Evolutionary conservation across 805 yeast genomes (phyloP).

Genomic region (Candida fluviatilis): DNA sequence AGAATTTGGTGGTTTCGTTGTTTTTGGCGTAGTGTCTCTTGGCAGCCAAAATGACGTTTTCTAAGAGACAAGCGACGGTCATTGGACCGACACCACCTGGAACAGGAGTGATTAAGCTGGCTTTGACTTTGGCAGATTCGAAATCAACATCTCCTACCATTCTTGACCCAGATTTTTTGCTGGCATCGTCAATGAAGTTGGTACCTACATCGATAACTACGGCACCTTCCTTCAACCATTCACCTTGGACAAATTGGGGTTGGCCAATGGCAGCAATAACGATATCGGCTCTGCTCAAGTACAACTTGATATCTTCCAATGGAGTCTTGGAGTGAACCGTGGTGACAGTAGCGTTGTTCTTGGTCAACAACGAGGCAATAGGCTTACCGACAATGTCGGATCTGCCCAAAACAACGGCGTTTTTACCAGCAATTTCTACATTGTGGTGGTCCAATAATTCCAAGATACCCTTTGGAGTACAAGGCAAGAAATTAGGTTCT

Average conservation of each 20-base stretch:
- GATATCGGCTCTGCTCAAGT: slow-evolving; percentile 70
- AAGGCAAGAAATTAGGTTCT: slow-evolving; percentile 76
- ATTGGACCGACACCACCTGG: slow-evolving; percentile 99
- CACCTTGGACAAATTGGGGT: slow-evolving; percentile 80
- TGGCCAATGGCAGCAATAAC: slow-evolving; percentile 90
- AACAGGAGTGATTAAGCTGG: slow-evolving; percentile 83
- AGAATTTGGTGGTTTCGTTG: slow-evolving; percentile 40
- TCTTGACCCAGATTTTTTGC: slow-evolving; percentile 72
- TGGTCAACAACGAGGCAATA: slow-evolving; percentile 75
- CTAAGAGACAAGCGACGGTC: slow-evolving; percentile 95
- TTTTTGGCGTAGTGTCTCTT: slow-evolving; percentile 48
- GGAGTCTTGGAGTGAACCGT: slow-evolving; percentile 67
- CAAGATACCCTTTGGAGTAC: slow-evolving; percentile 94
- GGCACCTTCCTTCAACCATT: slow-evolving; percentile 80
- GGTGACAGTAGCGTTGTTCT: slow-evolving; percentile 84
- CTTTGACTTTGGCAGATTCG: slow-evolving; percentile 57
- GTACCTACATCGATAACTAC: slow-evolving; percentile 94
- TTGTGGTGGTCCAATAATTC: slow-evolving; percentile 69
- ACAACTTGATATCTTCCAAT: slow-evolving; percentile 51
- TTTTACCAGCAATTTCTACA: slow-evolving; percentile 67
- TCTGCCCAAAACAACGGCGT: slow-evolving; percentile 90
- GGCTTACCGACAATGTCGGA: slow-evolving; percentile 97
- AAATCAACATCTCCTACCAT: slow-evolving; percentile 96
- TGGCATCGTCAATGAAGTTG: slow-evolving; percentile 74
- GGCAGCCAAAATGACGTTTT: slow-evolving; percentile 81